These are phyloP conservation scores for Solanum appendiculatum DNA, from an alignment of 257 asterid species.

Conservation along the genomic window DNA sequence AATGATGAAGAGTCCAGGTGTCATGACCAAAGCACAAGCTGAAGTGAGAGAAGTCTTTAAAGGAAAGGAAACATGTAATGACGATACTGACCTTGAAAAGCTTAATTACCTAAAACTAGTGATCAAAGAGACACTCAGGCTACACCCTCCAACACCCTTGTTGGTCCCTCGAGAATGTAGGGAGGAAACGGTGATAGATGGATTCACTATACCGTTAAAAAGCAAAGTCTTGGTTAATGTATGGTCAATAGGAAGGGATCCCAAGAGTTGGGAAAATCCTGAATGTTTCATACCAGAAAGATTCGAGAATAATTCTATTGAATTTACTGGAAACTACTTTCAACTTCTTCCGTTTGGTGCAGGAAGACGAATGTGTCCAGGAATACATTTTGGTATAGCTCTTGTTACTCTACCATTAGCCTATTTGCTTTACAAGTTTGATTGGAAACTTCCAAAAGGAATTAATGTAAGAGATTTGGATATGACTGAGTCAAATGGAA, in stretches of 20 bases:
- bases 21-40: not conserved
- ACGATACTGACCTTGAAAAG: not conserved
- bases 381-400: not conserved
- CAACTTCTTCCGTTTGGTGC: not conserved
- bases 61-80: not conserved
- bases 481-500: not conserved
- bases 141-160: conserved; percentile 1
- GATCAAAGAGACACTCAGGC: not conserved
- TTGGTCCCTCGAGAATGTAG: conserved; percentile 10
- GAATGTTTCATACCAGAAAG: conserved; percentile 7
- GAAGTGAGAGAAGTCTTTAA: not conserved
- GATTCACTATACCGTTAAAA: not conserved
- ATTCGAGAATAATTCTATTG: not conserved
- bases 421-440: conserved; percentile 1
- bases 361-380: not conserved
- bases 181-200: not conserved
- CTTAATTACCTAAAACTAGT: not conserved
- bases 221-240: conserved; percentile 3
- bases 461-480: not conserved
- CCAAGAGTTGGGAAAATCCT: not conserved
- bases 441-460: conserved; percentile 5
- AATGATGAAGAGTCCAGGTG: not conserved
- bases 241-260: conserved; percentile 1
- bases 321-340: not conserved
- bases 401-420: conserved; percentile 2